Percentiles rank a stretch among this genome's conserved stretches.
These are phyloP conservation scores for Saturnispora halmiae DNA, from an alignment of 805 yeast species.

Conservation along the genomic window DNA sequence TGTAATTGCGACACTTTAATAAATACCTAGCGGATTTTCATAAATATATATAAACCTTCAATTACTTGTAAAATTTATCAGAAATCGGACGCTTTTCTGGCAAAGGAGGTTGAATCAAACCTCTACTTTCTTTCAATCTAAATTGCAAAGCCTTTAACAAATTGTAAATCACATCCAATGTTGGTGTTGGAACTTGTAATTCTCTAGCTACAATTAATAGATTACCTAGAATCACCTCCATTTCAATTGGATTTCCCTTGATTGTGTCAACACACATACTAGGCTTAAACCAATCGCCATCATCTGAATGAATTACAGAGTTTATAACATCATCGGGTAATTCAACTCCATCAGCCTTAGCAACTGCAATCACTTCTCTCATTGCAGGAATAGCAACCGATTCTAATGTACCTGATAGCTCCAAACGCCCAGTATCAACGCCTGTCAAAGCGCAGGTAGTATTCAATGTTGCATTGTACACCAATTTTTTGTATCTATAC, in stretches of 20 bases:
- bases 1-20: slow-evolving; percentile 2
- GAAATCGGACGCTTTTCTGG: slow-evolving; percentile 35
- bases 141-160: slow-evolving; percentile 55
- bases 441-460: slow-evolving; percentile 52
- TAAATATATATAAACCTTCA: background rate
- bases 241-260: slow-evolving; percentile 60
- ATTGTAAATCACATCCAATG: slow-evolving; percentile 46
- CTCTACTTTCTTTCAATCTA: slow-evolving; percentile 48
- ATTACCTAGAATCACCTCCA: slow-evolving; percentile 66
- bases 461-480: slow-evolving; percentile 63
- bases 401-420: slow-evolving; percentile 35
- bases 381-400: slow-evolving; percentile 48
- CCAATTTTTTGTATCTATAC: slow-evolving; percentile 56
- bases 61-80: slow-evolving; percentile 13
- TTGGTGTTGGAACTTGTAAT: slow-evolving; percentile 47
- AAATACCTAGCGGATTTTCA: no score
- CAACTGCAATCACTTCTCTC: slow-evolving; percentile 57
- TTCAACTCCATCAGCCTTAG: slow-evolving; percentile 57
- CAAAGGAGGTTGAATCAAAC: slow-evolving; percentile 36
- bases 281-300: slow-evolving; percentile 51
- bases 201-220: slow-evolving; percentile 43
- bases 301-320: slow-evolving; percentile 48
- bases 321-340: slow-evolving; percentile 43
- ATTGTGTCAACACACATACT: slow-evolving; percentile 65
- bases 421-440: slow-evolving; percentile 48